Conservation (phyloP, 257 asterid species). For the Perilla frutescens region DNA sequence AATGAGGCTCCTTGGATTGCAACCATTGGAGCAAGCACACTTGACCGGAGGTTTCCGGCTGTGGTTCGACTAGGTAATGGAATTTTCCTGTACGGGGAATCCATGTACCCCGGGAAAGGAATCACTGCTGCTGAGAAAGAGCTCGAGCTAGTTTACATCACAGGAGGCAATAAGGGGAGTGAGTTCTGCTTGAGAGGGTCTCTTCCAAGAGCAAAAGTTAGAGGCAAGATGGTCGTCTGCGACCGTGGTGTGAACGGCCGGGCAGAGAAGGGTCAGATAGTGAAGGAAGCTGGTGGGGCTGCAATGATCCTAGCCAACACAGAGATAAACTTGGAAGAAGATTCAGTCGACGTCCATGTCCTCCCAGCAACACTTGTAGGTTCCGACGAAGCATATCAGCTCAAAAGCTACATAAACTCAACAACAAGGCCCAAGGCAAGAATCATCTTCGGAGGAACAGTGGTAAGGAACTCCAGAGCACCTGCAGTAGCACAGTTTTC, state of each 20-base stretch:
- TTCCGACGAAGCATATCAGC: slow-evolving; percentile 57
- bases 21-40: slow-evolving; percentile 89
- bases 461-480: slow-evolving; percentile 67
- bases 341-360: slow-evolving; percentile 81
- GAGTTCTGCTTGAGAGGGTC: slow-evolving; percentile 79
- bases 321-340: slow-evolving; percentile 77
- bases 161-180: slow-evolving; percentile 62
- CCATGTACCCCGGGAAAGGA: slow-evolving; percentile 74
- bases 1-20: slow-evolving; percentile 95
- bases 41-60: slow-evolving; percentile 80
- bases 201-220: slow-evolving; percentile 56
- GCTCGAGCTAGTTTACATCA: slow-evolving; percentile 68
- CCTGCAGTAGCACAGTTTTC: slow-evolving; percentile 92
- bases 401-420: slow-evolving; percentile 65
- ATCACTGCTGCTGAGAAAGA: slow-evolving; percentile 50
- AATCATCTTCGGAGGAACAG: slow-evolving; percentile 77
- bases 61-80: slow-evolving; percentile 67
- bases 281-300: slow-evolving; percentile 80
- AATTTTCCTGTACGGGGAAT: slow-evolving; percentile 72
- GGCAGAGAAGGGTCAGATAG: slow-evolving; percentile 87
- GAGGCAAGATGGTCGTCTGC: slow-evolving; percentile 83
- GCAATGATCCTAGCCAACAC: slow-evolving; percentile 85
- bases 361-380: slow-evolving; percentile 84
- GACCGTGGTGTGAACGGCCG: slow-evolving; percentile 88
- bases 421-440: slow-evolving; percentile 61